Conservation (phyloP, 257 asterid genomes). For the Echites panduratus region DNA sequence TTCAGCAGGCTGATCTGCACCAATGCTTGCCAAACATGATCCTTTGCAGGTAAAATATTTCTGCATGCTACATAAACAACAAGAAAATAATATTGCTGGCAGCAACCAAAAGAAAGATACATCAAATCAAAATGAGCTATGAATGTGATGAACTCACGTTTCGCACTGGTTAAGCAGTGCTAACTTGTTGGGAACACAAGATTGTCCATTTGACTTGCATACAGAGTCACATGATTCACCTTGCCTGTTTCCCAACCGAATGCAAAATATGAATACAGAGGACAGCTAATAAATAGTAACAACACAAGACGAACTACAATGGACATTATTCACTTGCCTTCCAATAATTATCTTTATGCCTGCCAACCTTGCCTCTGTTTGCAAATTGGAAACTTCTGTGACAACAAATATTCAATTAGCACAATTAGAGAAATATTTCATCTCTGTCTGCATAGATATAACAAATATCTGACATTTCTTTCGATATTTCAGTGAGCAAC, state of each 20-base stretch:
- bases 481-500: not conserved
- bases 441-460: not conserved
- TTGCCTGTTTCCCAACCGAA: slow-evolving; percentile 38
- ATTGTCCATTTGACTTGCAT: slow-evolving; percentile 73
- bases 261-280: slow-evolving; percentile 17
- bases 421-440: not conserved
- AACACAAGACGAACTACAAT: not conserved
- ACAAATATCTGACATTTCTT: not conserved
- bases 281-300: not conserved
- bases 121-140: not conserved
- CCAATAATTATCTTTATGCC: slow-evolving; percentile 73
- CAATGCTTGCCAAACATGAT: slow-evolving; percentile 63
- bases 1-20: slow-evolving; percentile 96
- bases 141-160: slow-evolving; percentile 42
- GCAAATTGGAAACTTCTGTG: slow-evolving; percentile 45
- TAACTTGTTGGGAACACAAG: slow-evolving; percentile 90
- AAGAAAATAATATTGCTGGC: not conserved
- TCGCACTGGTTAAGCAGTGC: slow-evolving; percentile 75
- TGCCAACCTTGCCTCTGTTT: slow-evolving; percentile 49
- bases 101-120: slow-evolving; percentile 2
- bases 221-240: slow-evolving; percentile 81
- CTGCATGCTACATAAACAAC: slow-evolving; percentile 40
- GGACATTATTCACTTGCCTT: slow-evolving; percentile 35
- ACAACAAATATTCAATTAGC: slow-evolving; percentile 4
- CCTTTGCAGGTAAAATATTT: slow-evolving; percentile 82